phyloP scores from a whole-genome alignment of 805 yeast genomes.

The Saccharomyces mikatae region DNA sequence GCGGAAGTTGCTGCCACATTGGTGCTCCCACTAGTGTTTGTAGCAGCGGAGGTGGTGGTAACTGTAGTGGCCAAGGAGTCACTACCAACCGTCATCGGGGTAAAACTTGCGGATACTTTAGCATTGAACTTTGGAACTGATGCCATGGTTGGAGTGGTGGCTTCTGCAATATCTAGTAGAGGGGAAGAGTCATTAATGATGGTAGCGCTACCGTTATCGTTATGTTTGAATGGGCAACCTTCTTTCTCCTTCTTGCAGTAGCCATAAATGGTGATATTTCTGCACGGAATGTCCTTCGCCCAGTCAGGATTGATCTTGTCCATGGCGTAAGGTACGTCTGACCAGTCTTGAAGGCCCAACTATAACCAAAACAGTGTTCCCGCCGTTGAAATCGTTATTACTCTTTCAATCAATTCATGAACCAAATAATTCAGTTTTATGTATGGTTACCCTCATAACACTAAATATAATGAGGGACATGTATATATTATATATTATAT shows the following conservation, averaged over 20 bases:
- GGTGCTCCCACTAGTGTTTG: neutral
- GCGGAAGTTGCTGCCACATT: neutral
- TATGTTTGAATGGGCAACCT: constrained; percentile 79
- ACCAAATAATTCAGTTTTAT: neutral
- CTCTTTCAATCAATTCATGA: neutral
- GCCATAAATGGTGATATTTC: constrained; percentile 79
- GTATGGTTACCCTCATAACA: neutral
- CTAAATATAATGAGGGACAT: neutral
- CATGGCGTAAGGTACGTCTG: constrained; percentile 10
- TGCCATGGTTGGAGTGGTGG: constrained; percentile 7
- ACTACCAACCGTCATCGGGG: constrained; percentile 31
- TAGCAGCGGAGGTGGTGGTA: constrained; percentile 1
- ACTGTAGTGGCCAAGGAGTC: constrained; percentile 1
- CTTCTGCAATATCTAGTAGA: neutral
- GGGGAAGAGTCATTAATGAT: neutral
- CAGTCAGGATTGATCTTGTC: constrained; percentile 33
- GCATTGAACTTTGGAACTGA: constrained; percentile 39
- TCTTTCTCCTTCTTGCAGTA: constrained; percentile 80
- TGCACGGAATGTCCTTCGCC: constrained; percentile 74
- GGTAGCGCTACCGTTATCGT: constrained; percentile 26
- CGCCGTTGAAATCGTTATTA: neutral
- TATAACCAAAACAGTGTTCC: neutral
- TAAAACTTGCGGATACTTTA: constrained; percentile 46
- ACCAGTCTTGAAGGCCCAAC: neutral
- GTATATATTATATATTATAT: neutral